Base-by-base conservation (phyloP, 2,329 filamentous ascomycete genomes). In the Neurospora sp. region DNA sequence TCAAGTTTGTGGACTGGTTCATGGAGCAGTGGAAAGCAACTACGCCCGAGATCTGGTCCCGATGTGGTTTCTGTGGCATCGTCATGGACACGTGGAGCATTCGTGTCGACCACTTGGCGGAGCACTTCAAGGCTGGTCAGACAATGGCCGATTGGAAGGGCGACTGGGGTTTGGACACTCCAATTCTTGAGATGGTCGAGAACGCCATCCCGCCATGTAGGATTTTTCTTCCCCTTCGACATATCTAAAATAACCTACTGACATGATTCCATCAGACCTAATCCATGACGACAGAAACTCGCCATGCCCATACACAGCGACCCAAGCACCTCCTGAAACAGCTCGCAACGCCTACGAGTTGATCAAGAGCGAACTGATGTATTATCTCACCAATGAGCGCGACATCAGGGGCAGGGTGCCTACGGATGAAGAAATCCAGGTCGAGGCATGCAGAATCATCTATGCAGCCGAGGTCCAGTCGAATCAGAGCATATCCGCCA, bases 121-220 rank as follows among this genome's bases (percentile, higher is more conserved):
- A 89, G 73, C 88, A 90, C 78, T 90, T 89, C 81, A 89, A 89
- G 79, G 85, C 83, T 36, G 87, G 88, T 80, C 86, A 85, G 73
- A 87, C 85, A 75, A 90, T 90, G 88, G 86, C 85, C 72, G 86
- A 89, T 78, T 90, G 88, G 88, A 88, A 89, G 82, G 88, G 88
- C 81, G 88, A 88, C 78, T 89, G 88, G 87, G 88, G 88, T 82
- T 89, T 90, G 72, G 88, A 89, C 69, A 80, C 81, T 37, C 84
- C 86, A 41, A 84, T 90, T 57, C 81, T 88, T 74, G 83, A 87
- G 72, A 85, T 89, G 82, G 85, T 90, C 75, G 88, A 90, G 78
- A 89, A 89, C 76, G 87, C 87, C 66, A 88, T 90, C 70, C 88
- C 88, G 69, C 87, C 88, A 67, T 89, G 86, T 88, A 83, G 82